Evolutionary conservation across 345 rosid species (phyloP).

Genomic region (Odontarrhena argentea): DNA sequence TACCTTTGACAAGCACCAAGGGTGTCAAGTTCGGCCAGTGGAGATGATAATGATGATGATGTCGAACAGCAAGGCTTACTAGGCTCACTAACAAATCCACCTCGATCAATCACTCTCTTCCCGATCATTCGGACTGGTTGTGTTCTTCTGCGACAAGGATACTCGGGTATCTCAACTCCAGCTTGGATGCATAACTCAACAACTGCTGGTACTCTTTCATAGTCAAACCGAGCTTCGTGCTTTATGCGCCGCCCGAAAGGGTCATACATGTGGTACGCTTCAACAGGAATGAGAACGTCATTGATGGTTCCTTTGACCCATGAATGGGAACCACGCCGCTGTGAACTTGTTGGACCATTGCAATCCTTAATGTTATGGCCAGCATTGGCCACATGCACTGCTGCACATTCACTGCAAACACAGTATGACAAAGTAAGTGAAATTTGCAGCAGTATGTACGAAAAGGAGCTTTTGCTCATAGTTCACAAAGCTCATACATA

Average conservation of each 20-base stretch:
- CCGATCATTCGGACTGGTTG: slow-evolving; percentile 76
- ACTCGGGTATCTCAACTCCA: slow-evolving; percentile 79
- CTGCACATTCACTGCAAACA: slow-evolving; percentile 69
- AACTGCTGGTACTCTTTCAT: slow-evolving; percentile 82
- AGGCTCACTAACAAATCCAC: slow-evolving; percentile 68
- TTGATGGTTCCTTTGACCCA: slow-evolving; percentile 78
- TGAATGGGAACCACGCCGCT: slow-evolving; percentile 59
- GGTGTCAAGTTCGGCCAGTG: slow-evolving; percentile 71
- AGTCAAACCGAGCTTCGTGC: slow-evolving; percentile 80
- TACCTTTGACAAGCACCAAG: slow-evolving; percentile 57
- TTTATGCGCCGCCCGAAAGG: slow-evolving; percentile 78
- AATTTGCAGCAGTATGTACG: not conserved
- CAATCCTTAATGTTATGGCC: slow-evolving; percentile 75
- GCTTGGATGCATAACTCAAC: slow-evolving; percentile 92
- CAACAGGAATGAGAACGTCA: slow-evolving; percentile 78
- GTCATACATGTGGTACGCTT: slow-evolving; percentile 83
- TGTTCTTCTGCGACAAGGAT: slow-evolving; percentile 79
- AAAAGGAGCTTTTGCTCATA: not conserved
- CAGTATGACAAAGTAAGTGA: not conserved
- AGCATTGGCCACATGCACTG: slow-evolving; percentile 67
- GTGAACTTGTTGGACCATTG: slow-evolving; percentile 48
- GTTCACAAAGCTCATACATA: not conserved
- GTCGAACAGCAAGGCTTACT: slow-evolving; percentile 46
- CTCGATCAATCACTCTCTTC: slow-evolving; percentile 67
- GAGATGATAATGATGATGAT: slow-evolving; percentile 44